Percentiles rank a stretch among this genome's conserved stretches.
phyloP scores from a whole-genome alignment of 192 early-diverging fungal species.

The Geosiphon pyriformis region DNA sequence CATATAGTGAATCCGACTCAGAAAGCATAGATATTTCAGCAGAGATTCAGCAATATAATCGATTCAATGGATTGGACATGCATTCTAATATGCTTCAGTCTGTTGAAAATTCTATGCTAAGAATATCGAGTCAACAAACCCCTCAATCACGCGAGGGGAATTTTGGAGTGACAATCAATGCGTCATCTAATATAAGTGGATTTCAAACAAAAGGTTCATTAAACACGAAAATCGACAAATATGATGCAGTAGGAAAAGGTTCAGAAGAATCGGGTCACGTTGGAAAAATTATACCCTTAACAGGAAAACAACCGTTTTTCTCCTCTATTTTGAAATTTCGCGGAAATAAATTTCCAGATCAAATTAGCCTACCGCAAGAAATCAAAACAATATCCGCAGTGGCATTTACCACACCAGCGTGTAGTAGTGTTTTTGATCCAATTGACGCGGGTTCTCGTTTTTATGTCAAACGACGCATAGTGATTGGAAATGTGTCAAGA shows the following conservation, averaged over 20 bases:
- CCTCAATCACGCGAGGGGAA: too few relatives aligned
- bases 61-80: too few relatives aligned
- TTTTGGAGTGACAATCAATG: too few relatives aligned
- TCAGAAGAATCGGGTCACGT: neutral
- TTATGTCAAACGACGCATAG: slow-evolving; percentile 60
- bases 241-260: neutral
- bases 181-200: neutral
- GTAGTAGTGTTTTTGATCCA: slow-evolving; percentile 30
- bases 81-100: too few relatives aligned
- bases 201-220: neutral
- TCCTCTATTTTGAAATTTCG: slow-evolving; percentile 1
- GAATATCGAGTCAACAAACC: too few relatives aligned
- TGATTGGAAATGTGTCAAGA: slow-evolving; percentile 72
- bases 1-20: neutral
- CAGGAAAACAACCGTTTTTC: slow-evolving; percentile 25
- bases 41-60: neutral
- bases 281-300: slow-evolving; percentile 28
- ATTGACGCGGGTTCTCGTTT: slow-evolving; percentile 57
- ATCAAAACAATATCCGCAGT: slow-evolving; percentile 32
- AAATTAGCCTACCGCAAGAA: slow-evolving; percentile 15
- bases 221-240: too few relatives aligned
- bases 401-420: slow-evolving; percentile 27
- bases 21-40: neutral
- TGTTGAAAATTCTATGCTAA: too few relatives aligned
- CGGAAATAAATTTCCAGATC: neutral